Percentiles rank a stretch among this genome's conserved stretches.
These are phyloP conservation scores for Apiotrichum brassicae DNA, from an alignment of 1,284 basidiomycete species.

Conservation along the genomic window DNA sequence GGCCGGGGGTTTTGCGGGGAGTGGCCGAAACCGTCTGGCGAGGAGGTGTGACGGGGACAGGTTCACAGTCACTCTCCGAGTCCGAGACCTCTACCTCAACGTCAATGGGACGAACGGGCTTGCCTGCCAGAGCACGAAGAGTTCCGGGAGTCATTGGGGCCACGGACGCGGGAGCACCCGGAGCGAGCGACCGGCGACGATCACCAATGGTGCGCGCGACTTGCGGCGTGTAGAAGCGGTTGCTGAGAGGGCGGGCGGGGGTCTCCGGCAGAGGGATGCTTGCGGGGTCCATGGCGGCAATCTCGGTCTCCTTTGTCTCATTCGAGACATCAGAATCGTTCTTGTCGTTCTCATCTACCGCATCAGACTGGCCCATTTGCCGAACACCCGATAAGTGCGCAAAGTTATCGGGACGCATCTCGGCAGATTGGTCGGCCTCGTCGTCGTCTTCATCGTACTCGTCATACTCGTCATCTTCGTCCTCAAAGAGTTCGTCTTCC, in stretches of 20 bases:
- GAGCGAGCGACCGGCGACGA: slow-evolving; percentile 15
- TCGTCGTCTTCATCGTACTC: slow-evolving; percentile 4
- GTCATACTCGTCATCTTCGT: not conserved
- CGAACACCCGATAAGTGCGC: too few species aligned
- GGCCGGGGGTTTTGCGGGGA: not conserved
- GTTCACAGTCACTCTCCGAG: too few species aligned
- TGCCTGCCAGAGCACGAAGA: slow-evolving; percentile 1
- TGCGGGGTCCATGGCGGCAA: not conserved
- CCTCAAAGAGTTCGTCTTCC: too few species aligned
- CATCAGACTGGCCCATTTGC: too few species aligned
- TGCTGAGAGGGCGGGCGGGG: not conserved
- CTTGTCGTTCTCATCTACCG: too few species aligned
- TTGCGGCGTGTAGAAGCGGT: slow-evolving; percentile 37
- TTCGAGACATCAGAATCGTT: too few species aligned
- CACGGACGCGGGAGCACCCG: not conserved
- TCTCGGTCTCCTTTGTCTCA: not conserved
- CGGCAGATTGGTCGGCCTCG: not conserved
- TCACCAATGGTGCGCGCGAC: slow-evolving; percentile 11
- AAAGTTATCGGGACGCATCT: not conserved
- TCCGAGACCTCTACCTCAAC: slow-evolving; percentile 5
- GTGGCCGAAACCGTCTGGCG: not conserved
- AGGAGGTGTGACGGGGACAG: not conserved
- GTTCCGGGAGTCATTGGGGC: slow-evolving; percentile 16
- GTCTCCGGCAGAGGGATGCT: not conserved
- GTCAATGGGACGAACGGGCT: not conserved